Base-by-base conservation (phyloP, 1,139 yeast species). In the Yarrowia galli region DNA sequence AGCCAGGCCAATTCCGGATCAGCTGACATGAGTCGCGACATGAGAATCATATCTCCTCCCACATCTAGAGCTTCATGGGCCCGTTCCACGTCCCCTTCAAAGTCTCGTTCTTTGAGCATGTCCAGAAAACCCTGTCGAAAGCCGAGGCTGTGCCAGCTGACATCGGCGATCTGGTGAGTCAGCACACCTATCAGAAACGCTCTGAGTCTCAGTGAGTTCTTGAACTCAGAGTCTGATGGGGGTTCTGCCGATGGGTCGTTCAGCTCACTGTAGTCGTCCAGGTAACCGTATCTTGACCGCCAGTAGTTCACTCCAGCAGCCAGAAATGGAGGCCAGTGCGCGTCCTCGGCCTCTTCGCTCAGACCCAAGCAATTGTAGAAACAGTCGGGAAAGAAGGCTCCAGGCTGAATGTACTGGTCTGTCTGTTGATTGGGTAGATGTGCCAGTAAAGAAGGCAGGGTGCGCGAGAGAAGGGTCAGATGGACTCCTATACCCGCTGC, bases 311-410 rank as follows among this genome's bases (percentile, higher is more conserved):
- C 82, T 0, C 87, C 84, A 1, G 75, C 75, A 13, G 77, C 75
- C 38, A 87, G 72, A 72, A 86, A 87, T 1, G 87, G 86, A 1
- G 90, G 89, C 90, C 91, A 87, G 72, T 87, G 90, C 0, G 87
- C 80, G 46, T 78, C 82, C 74, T 87, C 91, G 2, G 89, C 87
- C 3, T 83, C 84, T 7, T 82, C 82, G 5, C 83, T 78, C 63
- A 76, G 72, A 6, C 81, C 83, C 69, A 84, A 76, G 73, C 90
- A 87, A 36, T 82, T 79, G 74, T 87, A 87, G 71, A 86, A 84
- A 0, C 88, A 85, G 73, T 87, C 91, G 0, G 90, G 91, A 72
- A 84, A 85, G 73, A 87, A 87, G 0, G 89, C 81, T 0, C 90
- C 90, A 0, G 87, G 83, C 20, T 82, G 75, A 43, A 58, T 42